Base-by-base conservation (phyloP, 2,329 filamentous ascomycete genomes). In the Cercospora berteroae region DNA sequence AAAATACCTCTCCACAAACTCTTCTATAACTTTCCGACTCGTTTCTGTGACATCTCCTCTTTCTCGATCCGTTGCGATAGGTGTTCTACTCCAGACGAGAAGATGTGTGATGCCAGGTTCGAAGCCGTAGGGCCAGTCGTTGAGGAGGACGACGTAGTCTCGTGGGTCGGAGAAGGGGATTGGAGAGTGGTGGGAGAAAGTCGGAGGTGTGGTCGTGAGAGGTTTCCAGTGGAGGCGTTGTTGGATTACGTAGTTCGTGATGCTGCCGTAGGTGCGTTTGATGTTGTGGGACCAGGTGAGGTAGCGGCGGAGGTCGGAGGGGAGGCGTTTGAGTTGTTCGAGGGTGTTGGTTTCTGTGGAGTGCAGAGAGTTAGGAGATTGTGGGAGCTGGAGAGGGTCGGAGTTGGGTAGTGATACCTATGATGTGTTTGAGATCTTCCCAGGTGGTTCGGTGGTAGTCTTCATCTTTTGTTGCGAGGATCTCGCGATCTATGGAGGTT, bases 91-190 rank as follows among this genome's bases (percentile, higher is more conserved):
- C 87, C 87, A 89, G 25, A 89, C 83, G 5, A 85, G 79, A 0
- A 89, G 76, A 74, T 89, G 87, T 16, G 74, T 77, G 69, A 89
- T 86, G 3, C 83, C 85, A 1, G 80, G 74, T 1, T 79, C 82
- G 18, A 88, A 72, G 3, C 86, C 87, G 76, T 89, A 89, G 1
- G 86, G 85, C 87, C 87, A 89, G 76, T 89, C 87, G 72, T 89
- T 89, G 52, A 79, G 79, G 57, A 89, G 79, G 64, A 88, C 84
- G 65, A 79, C 81, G 76, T 84, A 89, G 76, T 89, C 87, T 36
- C 76, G 73, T 9, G 79, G 70, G 71, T 87, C 80, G 57, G 81
- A 82, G 74, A 89, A 89, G 0, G 87, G 86, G 4, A 76, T 79
- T 10, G 79, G 72, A 67, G 84, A 84, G 18, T 77, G 76, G 66